These are phyloP conservation scores for Fusarium annulatum DNA, from an alignment of 2,329 filamentous ascomycete genomes.

Conservation along the genomic window DNA sequence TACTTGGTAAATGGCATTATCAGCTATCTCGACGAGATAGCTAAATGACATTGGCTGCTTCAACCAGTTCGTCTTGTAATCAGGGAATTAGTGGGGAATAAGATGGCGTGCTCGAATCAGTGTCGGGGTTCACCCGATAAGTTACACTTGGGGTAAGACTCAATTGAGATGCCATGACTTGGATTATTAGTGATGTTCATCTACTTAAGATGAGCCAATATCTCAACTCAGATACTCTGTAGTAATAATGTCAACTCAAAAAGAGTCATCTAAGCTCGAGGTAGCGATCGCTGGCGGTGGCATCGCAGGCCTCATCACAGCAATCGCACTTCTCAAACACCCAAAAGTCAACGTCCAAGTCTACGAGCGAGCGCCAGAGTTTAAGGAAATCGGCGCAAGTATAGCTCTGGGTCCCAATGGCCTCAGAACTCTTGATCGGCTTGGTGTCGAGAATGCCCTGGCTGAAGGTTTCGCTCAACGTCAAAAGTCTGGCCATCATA, in stretches of 20 bases:
- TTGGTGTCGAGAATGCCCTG: not conserved
- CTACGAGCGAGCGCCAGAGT: constrained; percentile 60
- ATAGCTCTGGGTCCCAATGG: constrained; percentile 65
- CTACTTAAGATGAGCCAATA: not conserved
- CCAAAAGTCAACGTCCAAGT: constrained; percentile 58
- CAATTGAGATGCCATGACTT: not conserved
- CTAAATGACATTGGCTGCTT: not conserved
- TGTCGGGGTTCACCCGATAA: not conserved
- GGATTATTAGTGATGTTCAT: constrained; percentile 9
- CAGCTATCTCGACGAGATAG: not conserved
- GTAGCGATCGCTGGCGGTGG: constrained; percentile 62
- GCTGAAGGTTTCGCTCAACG: not conserved
- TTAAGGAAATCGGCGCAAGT: constrained; percentile 49
- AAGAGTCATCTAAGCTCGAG: not conserved
- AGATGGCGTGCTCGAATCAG: constrained; percentile 13
- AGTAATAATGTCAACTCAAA: not conserved
- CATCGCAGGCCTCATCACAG: constrained; percentile 61
- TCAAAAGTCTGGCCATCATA: not conserved
- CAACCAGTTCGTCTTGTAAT: not conserved
- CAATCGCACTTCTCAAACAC: constrained; percentile 57
- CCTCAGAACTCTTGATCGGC: constrained; percentile 55
- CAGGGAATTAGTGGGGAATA: constrained; percentile 17
- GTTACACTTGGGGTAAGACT: not conserved
- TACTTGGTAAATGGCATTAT: not conserved
- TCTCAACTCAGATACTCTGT: fast-evolving